A percentile compares a stretch with the other conserved stretches of the same genome.
Evolutionary conservation across 768 basidiomycete species (phyloP).

Genomic region (Leccinum subgranulosum): DNA sequence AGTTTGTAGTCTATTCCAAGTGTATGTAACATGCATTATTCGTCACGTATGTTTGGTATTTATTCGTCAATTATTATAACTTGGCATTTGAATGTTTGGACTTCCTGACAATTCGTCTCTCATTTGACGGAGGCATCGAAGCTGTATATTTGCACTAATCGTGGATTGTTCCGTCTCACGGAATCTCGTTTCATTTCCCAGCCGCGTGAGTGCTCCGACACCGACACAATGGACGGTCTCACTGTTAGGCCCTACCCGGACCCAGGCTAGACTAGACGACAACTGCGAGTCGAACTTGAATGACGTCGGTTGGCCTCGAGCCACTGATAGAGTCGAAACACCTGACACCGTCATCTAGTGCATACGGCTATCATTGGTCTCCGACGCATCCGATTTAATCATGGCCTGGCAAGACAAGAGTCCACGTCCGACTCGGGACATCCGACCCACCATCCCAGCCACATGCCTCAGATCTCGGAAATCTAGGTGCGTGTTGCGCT

Average conservation of each 20-base stretch:
- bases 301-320: not conserved
- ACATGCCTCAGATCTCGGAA: constrained; percentile 25
- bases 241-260: too few relatives aligned
- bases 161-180: too few relatives aligned
- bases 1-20: constrained; percentile 12
- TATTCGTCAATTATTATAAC: not conserved
- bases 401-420: not conserved
- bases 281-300: too few relatives aligned
- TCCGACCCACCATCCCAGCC: constrained; percentile 14
- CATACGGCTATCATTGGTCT: not conserved
- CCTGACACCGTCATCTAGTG: not conserved
- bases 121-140: not conserved
- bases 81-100: not conserved
- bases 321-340: not conserved
- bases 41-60: constrained; percentile 12
- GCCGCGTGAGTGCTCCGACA: too few relatives aligned
- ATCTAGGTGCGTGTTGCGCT: constrained; percentile 17
- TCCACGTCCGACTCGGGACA: not conserved
- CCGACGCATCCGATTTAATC: not conserved
- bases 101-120: not conserved
- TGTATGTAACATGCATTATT: constrained; percentile 21
- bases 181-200: not conserved
- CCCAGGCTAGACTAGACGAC: too few relatives aligned
- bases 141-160: not conserved
- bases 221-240: too few relatives aligned